Base-by-base conservation (phyloP, 148 eudicot species). In the Fagopyrum tataricum region DNA sequence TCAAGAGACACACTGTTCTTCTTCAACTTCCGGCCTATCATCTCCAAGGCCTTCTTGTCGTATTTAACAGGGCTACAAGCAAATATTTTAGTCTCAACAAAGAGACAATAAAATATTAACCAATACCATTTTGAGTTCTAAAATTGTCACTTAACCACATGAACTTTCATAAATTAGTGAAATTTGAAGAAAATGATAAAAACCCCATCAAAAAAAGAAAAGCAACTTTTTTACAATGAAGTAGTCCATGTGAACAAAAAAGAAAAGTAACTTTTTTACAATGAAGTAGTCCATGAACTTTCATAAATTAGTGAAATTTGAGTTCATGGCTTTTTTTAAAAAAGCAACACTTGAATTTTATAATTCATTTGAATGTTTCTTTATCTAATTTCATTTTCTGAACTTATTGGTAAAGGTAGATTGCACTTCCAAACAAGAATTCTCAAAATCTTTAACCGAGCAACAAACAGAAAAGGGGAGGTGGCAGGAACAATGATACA, bases 1-100 rank as follows among this genome's bases (percentile, higher is more conserved):
- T 92, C 99, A 76, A 92, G 99, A 5, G 99, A 89, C 44, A 96
- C 97, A 75, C 94, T 96, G 74, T 96, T 90, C 91, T 95, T 95
- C 70, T 95, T 95, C 68, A 92, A 79, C 75, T 92, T 96, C 75
- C 89, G 82, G 66, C 99, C 99, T 82, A 96, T 96, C 90, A 83
- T 81, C 87, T 96, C 97, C 81, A 96, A 73, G 39, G 74, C 82
- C 78, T 88, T 96, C 74, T 96, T 92, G 39, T 96, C 99, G 78
- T 96, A 83, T 66, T 86, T 90, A 70, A 96, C 94, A 78, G 96
- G 97, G 77, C 99, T 92, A 75, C 41, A 61, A 79, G n/a, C 56
- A 71, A 9, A 40, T 2, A 73, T 39, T 46, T n/a, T 1, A 24
- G 42, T 20, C 51, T 42, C 47, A 40, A 64, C 10, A 37, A 44